Percentiles rank a stretch among this genome's conserved stretches.
Evolutionary conservation across 2,329 filamentous ascomycete genomes (phyloP).

Genomic region (Cladophialophora carrionii): DNA sequence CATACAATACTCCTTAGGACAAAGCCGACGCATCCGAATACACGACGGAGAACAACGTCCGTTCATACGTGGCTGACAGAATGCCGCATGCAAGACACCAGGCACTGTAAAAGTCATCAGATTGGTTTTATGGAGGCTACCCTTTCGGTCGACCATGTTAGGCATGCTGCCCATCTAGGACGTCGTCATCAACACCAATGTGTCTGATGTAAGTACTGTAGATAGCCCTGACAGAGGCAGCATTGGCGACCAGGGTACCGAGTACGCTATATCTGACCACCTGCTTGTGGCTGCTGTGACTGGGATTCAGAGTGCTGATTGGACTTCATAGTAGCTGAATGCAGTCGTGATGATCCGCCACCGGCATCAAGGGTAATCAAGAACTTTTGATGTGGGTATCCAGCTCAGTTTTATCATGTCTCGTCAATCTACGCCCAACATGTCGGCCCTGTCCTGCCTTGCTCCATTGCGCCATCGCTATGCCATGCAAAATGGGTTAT

Average conservation of each 20-base stretch:
- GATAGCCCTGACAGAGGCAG: neutral
- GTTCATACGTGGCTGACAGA: neutral
- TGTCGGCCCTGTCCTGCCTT: neutral
- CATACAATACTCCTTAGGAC: neutral
- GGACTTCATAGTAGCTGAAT: neutral
- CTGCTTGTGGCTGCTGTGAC: neutral
- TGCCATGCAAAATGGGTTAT: constrained; percentile 9
- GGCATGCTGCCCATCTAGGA: neutral
- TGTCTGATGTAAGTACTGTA: no score
- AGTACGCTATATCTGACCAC: neutral
- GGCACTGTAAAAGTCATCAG: neutral
- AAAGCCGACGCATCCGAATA: neutral
- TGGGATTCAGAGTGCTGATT: neutral
- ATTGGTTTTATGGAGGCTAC: neutral
- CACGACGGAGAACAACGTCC: constrained; percentile 3
- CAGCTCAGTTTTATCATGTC: constrained; percentile 3
- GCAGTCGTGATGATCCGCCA: neutral
- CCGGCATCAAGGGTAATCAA: neutral
- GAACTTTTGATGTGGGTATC: constrained; percentile 22
- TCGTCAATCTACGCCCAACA: constrained; percentile 10
- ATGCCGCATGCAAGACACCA: neutral
- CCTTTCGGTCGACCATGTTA: neutral
- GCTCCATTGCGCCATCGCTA: constrained; percentile 27
- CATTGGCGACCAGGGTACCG: neutral
- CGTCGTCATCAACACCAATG: neutral